Conservation (phyloP, 352 stramenopile genomes). For the Pythium brachiatum region DNA sequence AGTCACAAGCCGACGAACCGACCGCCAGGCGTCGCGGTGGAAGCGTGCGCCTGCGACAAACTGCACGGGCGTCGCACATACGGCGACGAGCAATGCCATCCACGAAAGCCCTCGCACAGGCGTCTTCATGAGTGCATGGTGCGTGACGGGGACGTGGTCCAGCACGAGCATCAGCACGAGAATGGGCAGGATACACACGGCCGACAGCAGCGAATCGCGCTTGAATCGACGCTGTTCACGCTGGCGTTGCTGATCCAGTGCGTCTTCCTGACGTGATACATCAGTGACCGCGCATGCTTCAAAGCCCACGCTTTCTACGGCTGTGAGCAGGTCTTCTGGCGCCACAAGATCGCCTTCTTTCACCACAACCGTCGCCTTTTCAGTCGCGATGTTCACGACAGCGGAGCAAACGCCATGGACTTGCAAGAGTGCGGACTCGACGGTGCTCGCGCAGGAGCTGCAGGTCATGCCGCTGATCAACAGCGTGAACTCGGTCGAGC, state of each 20-base stretch:
- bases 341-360: neutral
- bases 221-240: neutral
- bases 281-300: neutral
- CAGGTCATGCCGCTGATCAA: neutral
- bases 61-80: neutral
- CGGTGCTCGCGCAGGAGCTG: neutral
- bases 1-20: neutral
- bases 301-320: neutral
- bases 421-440: neutral
- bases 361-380: neutral
- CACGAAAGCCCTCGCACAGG: neutral
- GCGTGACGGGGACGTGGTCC: neutral
- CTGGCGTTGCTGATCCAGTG: neutral
- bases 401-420: neutral
- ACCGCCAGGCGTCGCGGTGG: neutral
- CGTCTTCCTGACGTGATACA: no score
- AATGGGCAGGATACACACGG: neutral
- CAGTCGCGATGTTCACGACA: neutral
- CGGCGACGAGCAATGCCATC: neutral
- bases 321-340: neutral
- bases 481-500: no score
- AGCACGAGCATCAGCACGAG: neutral
- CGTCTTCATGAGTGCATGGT: neutral
- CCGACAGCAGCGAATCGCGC: neutral
- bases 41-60: neutral